phyloP scores from a whole-genome alignment of 2,329 filamentous ascomycete species.

The Anisogramma anomala region DNA sequence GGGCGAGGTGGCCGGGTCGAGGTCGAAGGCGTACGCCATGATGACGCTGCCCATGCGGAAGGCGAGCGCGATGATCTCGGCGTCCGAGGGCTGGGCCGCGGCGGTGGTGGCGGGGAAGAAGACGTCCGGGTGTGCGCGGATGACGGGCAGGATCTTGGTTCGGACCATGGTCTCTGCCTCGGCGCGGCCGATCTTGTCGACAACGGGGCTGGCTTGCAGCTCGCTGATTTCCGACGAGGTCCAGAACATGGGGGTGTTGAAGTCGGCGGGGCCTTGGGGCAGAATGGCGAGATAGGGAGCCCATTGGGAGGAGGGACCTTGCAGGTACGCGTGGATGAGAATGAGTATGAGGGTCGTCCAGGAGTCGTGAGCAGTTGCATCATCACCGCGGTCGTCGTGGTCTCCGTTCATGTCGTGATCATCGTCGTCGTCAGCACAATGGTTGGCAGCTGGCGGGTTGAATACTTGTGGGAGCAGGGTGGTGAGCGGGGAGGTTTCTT shows the following conservation, averaged over 20 bases:
- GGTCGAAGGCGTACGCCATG: slow-evolving; percentile 88
- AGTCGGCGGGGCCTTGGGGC: slow-evolving; percentile 38
- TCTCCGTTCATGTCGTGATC: slow-evolving; percentile 28
- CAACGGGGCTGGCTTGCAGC: slow-evolving; percentile 67
- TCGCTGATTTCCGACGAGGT: slow-evolving; percentile 53
- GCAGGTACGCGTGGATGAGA: slow-evolving; percentile 65
- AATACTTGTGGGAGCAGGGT: slow-evolving; percentile 45
- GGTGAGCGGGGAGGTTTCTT: slow-evolving; percentile 59
- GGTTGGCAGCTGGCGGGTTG: slow-evolving; percentile 20
- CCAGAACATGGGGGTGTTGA: slow-evolving; percentile 92
- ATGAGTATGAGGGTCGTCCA: slow-evolving; percentile 58
- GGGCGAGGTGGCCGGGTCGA: slow-evolving; percentile 25
- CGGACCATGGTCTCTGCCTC: slow-evolving; percentile 61
- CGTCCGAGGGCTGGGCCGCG: slow-evolving; percentile 25
- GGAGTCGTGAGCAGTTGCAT: slow-evolving; percentile 30
- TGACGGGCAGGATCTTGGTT: slow-evolving; percentile 37
- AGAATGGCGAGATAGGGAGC: slow-evolving; percentile 67
- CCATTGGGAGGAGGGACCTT: slow-evolving; percentile 54
- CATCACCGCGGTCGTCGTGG: slow-evolving; percentile 28
- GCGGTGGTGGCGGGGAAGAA: slow-evolving; percentile 32
- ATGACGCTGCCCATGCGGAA: slow-evolving; percentile 80
- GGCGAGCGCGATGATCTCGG: slow-evolving; percentile 40
- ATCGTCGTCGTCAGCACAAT: slow-evolving; percentile 23
- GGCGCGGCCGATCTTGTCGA: slow-evolving; percentile 62
- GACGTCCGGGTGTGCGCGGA: slow-evolving; percentile 32